Percentiles rank a stretch among this genome's conserved stretches.
Conservation (phyloP, 2,329 filamentous ascomycete genomes). For the Apiospora marii region DNA sequence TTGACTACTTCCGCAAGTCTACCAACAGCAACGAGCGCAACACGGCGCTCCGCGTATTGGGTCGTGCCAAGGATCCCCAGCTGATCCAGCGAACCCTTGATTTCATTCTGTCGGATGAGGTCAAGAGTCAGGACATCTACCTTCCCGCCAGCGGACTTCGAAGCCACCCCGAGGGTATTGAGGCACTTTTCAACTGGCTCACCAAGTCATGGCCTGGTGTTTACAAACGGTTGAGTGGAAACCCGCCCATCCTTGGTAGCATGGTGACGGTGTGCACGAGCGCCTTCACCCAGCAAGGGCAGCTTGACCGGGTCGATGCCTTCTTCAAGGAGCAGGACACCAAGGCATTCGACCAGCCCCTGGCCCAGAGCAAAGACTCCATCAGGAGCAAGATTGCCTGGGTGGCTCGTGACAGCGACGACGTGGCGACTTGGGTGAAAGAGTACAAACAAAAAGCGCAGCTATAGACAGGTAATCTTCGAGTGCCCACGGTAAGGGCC, state of each 20-base stretch:
- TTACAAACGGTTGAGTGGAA: conserved; percentile 83
- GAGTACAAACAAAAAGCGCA: conserved; percentile 63
- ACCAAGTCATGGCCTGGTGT: conserved; percentile 88
- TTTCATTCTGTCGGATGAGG: conserved; percentile 78
- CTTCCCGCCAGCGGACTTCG: conserved; percentile 83
- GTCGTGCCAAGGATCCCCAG: conserved; percentile 77
- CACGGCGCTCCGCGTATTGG: conserved; percentile 84
- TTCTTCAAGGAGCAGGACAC: conserved; percentile 88
- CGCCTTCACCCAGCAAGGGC: conserved; percentile 79
- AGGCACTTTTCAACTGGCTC: conserved; percentile 84
- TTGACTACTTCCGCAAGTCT: conserved; percentile 78
- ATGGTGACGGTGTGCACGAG: conserved; percentile 85
- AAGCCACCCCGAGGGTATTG: conserved; percentile 77
- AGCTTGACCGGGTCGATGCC: conserved; percentile 76
- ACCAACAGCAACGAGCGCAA: conserved; percentile 89
- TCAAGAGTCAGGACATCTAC: conserved; percentile 96
- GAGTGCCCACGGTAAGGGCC: background rate
- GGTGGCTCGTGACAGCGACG: conserved; percentile 77
- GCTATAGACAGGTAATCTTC: conserved; percentile 28
- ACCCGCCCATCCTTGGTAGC: conserved; percentile 82
- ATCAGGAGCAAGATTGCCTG: conserved; percentile 86
- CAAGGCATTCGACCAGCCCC: conserved; percentile 82
- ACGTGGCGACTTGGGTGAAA: conserved; percentile 72
- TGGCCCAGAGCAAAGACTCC: conserved; percentile 89
- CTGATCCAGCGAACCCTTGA: conserved; percentile 83